Base-by-base conservation (phyloP, 768 basidiomycete species). In the Sistotremastrum niveocremeum region DNA sequence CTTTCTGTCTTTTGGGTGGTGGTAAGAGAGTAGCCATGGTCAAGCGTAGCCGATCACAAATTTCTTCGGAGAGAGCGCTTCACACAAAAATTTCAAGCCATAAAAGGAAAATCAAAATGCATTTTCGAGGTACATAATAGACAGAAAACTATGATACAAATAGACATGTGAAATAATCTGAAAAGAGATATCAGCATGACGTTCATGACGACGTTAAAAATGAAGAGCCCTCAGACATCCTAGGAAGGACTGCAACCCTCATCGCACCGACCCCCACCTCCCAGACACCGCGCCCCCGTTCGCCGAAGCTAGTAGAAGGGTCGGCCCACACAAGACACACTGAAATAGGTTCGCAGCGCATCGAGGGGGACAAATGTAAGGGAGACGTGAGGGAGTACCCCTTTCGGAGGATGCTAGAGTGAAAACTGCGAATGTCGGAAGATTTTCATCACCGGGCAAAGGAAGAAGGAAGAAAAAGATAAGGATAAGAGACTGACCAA, bases 381-480 rank as follows among this genome's bases (percentile, higher is more conserved):
- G 77, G 82, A 68, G 49, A 69, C 69, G 65, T 76, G 74, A 71
- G 66, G 82, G 83, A 84, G 81, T 83, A 65, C 78, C 77, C 71
- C 71, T 34, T 34, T 42, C 34, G 63, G 71, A 79, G 79, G 79
- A 67, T 72, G 56, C 77, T 84, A 70, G 70, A 73, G 82, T 73
- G 79, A 78, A 84, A 82, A 84, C 82, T 84, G 81, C 82, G 82
- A 84, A 85, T 84, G 70, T 72, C 62, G 73, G 72, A 66, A 66
- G 51, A 52, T 61, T 37, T 68, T 76, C 54, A 55, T 78, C 76
- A 78, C 78, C 76, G 54, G 60, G 51, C 34, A 58, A 46, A 29
- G 54, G 54, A 56, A 54, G 53, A 58, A 47, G 52, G 40, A 39
- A 43, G 10, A 31, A 42, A 34, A 44, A 40, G 35, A 11, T 28